Base-by-base conservation (phyloP, 768 basidiomycete genomes). In the Trametes maxima region DNA sequence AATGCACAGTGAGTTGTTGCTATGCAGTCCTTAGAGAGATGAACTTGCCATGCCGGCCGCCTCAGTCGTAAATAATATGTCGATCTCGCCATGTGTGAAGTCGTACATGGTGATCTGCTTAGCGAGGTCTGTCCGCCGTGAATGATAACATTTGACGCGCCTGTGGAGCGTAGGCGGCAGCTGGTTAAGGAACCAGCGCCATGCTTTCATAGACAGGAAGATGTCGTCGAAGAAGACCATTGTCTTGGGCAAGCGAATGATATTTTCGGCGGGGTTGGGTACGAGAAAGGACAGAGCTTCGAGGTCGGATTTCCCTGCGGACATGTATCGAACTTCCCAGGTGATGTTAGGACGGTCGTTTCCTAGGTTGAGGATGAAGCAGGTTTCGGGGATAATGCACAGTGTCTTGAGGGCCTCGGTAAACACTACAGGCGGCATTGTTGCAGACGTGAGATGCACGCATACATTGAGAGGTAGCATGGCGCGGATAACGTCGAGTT, bases 141-240 rank as follows among this genome's bases (percentile, higher is more conserved):
- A 6, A 25, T 54, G 37, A 25, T 40, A 39, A 4, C 8, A 22
- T 17, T 42, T 43, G 21, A 54, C 36, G 1, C 36, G 52, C n/a
- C 5, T 7, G 2, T 22, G 52, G 0, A 39, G 19, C 2, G 5
- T 17, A 2, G 3, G 6, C 1, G 52, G 52, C 3, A 54, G 40
- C 2, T 28, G 52, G 3, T 40, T 12, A 1, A 19, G 24, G 1
- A 54, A 10, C 24, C 36, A 44, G 2, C 52, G 21, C 21, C 24
- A 24, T 3, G n/a, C 40, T 6, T 17, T 17, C 40, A 54, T 39
- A 2, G 52, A 24, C 2, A 21, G 10, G 5, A 40, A 11, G 40
- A 39, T 39, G 25, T 39, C 14, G 40, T 54, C 36, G 16, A 39
- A 54, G 52, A 54, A 54, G 1, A 54, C 19, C 40, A 54, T 54